phyloP scores from a whole-genome alignment of 331 rosid species.

The Spiraea crenata region DNA sequence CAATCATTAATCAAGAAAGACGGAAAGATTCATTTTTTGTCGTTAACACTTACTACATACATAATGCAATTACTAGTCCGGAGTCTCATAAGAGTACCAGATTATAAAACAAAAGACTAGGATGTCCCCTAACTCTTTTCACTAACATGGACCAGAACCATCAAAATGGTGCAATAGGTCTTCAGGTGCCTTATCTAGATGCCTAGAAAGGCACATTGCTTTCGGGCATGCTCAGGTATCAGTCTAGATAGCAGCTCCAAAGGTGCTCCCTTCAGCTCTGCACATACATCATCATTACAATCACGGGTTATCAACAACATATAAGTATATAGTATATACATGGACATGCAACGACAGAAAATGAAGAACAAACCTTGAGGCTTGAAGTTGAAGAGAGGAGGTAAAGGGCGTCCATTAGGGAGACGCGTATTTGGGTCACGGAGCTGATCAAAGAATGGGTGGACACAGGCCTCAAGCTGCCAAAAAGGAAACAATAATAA shows the following conservation, averaged over 20 bases:
- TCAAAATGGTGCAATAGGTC: background rate
- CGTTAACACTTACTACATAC: background rate
- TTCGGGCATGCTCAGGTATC: constrained; percentile 62
- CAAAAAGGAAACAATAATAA: background rate
- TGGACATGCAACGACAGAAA: background rate
- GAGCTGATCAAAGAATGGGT: constrained; percentile 65
- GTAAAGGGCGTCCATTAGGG: constrained; percentile 61
- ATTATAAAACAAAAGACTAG: constrained; percentile 4
- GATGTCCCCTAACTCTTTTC: constrained; percentile 11
- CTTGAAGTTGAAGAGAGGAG: constrained; percentile 67
- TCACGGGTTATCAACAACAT: background rate
- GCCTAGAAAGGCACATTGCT: constrained; percentile 54
- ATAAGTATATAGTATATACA: background rate
- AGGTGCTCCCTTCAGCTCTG: constrained; percentile 64
- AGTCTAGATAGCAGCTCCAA: constrained; percentile 53
- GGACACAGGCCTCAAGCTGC: constrained; percentile 61
- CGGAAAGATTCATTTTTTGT: too few species aligned
- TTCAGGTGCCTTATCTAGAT: constrained; percentile 20
- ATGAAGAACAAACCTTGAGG: constrained; percentile 48
- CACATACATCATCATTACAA: background rate
- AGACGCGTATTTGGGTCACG: constrained; percentile 61
- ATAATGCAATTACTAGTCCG: background rate
- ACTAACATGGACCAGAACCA: constrained; percentile 8
- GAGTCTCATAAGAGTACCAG: background rate
- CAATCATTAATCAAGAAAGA: too few species aligned